Percentiles rank a stretch among this genome's conserved stretches.
phyloP scores from a whole-genome alignment of 2,329 filamentous ascomycete genomes.

The Fusarium oxysporum region DNA sequence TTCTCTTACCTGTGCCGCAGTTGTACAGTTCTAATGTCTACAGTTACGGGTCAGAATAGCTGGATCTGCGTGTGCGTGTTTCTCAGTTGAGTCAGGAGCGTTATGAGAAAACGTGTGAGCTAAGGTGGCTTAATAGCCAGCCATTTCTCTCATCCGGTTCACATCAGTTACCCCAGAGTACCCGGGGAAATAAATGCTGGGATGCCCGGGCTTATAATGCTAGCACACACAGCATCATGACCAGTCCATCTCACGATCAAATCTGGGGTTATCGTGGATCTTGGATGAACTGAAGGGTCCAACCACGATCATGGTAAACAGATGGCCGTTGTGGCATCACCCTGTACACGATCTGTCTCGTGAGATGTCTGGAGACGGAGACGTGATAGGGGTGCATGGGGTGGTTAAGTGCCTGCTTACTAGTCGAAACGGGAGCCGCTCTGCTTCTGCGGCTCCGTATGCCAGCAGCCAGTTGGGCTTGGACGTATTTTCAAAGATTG shows the following conservation, averaged over 20 bases:
- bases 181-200: constrained; percentile 1
- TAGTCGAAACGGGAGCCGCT: constrained; percentile 25
- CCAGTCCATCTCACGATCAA: constrained; percentile 13
- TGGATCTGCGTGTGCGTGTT: constrained; percentile 16
- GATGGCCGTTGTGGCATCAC: constrained; percentile 35
- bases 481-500: constrained; percentile 2
- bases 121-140: background rate
- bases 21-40: constrained; percentile 7
- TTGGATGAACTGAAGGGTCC: constrained; percentile 18
- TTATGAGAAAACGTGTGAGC: background rate
- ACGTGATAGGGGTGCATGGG: constrained; percentile 1
- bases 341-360: constrained; percentile 30
- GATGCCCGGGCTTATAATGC: background rate
- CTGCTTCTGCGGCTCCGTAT: constrained; percentile 41
- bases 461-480: background rate
- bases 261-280: constrained; percentile 26
- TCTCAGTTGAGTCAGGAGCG: constrained; percentile 21
- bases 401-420: background rate
- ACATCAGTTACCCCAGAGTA: background rate
- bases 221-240: background rate
- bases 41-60: constrained; percentile 16
- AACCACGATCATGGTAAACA: constrained; percentile 25
- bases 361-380: constrained; percentile 16
- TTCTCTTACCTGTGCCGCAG: constrained; percentile 17
- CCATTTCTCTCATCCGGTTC: background rate